These are phyloP conservation scores for Cryptococcus deneoformans DNA, from an alignment of 1,284 basidiomycete species.

Conservation along the genomic window DNA sequence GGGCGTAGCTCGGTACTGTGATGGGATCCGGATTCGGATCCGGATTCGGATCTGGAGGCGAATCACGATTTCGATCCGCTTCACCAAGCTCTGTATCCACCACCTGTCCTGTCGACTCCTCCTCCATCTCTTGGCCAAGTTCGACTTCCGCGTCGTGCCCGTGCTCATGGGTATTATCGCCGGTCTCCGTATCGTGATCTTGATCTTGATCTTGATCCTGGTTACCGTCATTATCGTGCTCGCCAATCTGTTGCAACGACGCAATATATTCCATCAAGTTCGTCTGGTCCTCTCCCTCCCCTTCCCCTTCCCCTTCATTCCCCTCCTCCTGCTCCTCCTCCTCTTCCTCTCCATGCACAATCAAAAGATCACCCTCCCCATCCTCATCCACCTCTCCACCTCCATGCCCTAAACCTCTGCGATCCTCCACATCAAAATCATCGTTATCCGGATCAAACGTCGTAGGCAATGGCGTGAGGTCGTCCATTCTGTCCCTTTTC, in stretches of 20 bases:
- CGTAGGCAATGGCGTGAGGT: conserved; percentile 14
- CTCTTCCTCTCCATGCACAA: neutral
- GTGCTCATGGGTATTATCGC: neutral
- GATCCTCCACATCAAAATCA: neutral
- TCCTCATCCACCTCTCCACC: neutral
- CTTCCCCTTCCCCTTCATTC: conserved; percentile 5
- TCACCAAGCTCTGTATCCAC: neutral
- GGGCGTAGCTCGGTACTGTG: too few relatives aligned
- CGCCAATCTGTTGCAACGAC: conserved; percentile 6
- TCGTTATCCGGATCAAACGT: conserved; percentile 16
- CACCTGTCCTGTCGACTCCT: neutral
- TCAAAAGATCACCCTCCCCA: neutral
- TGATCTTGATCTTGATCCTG: neutral
- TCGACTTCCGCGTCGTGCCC: neutral
- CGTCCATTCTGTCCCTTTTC: neutral
- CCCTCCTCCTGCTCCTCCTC: conserved; percentile 4
- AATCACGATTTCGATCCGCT: neutral
- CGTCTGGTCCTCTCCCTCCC: conserved; percentile 10
- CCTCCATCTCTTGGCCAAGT: neutral
- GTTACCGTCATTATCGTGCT: conserved; percentile 3
- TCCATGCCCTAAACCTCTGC: conserved; percentile 1
- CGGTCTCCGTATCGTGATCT: conserved; percentile 1
- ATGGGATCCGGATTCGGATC: too few relatives aligned
- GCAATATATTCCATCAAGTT: conserved; percentile 16
- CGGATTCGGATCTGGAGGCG: too few relatives aligned